Evolutionary conservation across 176 grass and related monocot genomes (phyloP).

Genomic region (Tillandsia leiboldiana): DNA sequence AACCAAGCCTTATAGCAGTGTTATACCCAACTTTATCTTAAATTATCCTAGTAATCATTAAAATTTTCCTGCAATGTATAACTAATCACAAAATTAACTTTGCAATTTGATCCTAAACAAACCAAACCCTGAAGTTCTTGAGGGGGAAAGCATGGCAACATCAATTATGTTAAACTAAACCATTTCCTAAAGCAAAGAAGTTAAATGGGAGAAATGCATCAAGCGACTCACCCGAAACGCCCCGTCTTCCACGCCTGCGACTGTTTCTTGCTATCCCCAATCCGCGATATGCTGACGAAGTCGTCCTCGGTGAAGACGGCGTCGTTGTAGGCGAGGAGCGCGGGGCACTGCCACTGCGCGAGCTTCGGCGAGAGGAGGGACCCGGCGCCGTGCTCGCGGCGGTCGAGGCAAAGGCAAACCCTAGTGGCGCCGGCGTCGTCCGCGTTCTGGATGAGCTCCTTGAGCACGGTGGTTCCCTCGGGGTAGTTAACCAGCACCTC

Average conservation of each 20-base stretch:
- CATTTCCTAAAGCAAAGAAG: background rate
- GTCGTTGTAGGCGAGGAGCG: conserved; percentile 70
- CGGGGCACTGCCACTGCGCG: conserved; percentile 85
- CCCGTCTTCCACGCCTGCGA: conserved; percentile 91
- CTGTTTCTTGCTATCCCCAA: conserved; percentile 86
- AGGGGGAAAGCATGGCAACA: too few species aligned
- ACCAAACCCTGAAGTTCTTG: too few species aligned
- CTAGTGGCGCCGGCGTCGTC: conserved; percentile 72
- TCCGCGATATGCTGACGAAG: conserved; percentile 83
- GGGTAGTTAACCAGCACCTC: conserved; percentile 91
- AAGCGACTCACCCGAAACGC: conserved; percentile 55
- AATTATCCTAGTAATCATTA: too few species aligned
- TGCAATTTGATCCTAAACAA: too few species aligned
- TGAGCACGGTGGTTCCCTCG: conserved; percentile 80
- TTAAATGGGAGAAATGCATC: conserved; percentile 1
- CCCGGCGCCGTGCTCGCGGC: conserved; percentile 40
- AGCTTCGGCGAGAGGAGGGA: conserved; percentile 64
- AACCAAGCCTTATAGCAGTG: too few species aligned
- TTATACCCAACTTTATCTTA: too few species aligned
- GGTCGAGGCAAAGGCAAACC: conserved; percentile 89
- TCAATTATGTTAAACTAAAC: background rate
- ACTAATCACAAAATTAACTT: too few species aligned
- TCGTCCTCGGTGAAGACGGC: conserved; percentile 87
- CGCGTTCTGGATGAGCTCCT: conserved; percentile 90
- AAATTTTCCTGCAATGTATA: too few species aligned